phyloP scores from a whole-genome alignment of 306 rosid species.

The Glycyrrhiza uralensis region DNA sequence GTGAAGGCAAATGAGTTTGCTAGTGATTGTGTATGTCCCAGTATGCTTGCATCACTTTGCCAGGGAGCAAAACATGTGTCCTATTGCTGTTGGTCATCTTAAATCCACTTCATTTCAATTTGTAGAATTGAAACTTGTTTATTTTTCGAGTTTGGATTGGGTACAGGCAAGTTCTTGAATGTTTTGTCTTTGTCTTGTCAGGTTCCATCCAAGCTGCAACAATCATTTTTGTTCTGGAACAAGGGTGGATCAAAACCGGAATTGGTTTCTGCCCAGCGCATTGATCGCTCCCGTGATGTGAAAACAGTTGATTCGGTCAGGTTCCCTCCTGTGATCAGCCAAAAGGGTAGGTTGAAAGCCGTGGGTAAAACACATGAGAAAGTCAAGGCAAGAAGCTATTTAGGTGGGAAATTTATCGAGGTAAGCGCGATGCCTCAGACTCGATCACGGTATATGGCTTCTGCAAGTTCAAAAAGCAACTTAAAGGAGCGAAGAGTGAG shows the following conservation, averaged over 20 bases:
- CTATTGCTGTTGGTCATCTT: not conserved
- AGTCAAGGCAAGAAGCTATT: slow-evolving; percentile 37
- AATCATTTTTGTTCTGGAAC: slow-evolving; percentile 57
- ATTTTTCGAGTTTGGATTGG: not conserved
- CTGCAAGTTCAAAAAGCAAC: slow-evolving; percentile 25
- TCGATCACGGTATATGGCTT: slow-evolving; percentile 15
- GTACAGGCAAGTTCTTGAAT: slow-evolving; percentile 12
- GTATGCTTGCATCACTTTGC: not conserved
- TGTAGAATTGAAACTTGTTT: not conserved
- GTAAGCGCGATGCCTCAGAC: slow-evolving; percentile 29
- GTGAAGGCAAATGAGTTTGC: not conserved
- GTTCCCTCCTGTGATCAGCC: slow-evolving; percentile 43
- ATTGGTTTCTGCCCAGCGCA: slow-evolving; percentile 14
- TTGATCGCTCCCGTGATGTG: not conserved
- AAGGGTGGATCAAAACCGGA: slow-evolving; percentile 34
- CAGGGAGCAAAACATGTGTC: not conserved
- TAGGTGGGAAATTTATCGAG: slow-evolving; percentile 27
- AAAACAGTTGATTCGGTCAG: slow-evolving; percentile 42
- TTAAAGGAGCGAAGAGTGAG: slow-evolving; percentile 19
- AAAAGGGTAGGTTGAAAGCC: slow-evolving; percentile 47
- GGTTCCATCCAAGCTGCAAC: slow-evolving; percentile 69
- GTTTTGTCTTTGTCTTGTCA: slow-evolving; percentile 35
- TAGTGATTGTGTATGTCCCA: not conserved
- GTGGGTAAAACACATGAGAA: slow-evolving; percentile 31
- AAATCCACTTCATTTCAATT: not conserved